Evolutionary conservation across 306 rosid species (phyloP), one percentile per base, ranked within the genome.

Genomic region (Quercus rubra): DNA sequence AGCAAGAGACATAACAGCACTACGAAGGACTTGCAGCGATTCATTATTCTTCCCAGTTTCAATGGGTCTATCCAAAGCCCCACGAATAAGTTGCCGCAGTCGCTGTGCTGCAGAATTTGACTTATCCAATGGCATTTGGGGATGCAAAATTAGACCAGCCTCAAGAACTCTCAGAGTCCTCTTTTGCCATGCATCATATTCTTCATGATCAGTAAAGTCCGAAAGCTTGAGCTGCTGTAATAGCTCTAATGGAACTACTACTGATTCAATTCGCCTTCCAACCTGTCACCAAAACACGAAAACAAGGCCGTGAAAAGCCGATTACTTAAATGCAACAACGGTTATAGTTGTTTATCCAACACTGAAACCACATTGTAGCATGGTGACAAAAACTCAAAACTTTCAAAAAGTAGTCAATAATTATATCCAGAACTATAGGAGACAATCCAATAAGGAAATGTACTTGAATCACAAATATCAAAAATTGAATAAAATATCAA

Each of bases 1-100:
- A 6, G 99, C 97, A 77, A 95, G 98, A 76, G 96, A 38, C 84
- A 79, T 88, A 31, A 91, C 98, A 77, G 99, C 96, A 74, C 88
- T 93, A 52, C 99, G 97, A 78, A 95, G 99, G 88, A 91, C 90
- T 87, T 95, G 99, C 97, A 93, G 80, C 20, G 98, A 76, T 84
- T 95, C 99, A 28, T 89, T 93, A 78, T 95, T 93, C 84, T 51
- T 92, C 78, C 99, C 98, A 1, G 98, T 92, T 79, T 93, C 99
- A 49, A 95, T 79, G 43, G 96, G 96, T 82, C 87, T 89, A 23
- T 90, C 96, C 83, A 90, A 69, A 62, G 99, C 97, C 59, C 92
- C 94, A 18, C 83, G 92, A 82, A 95, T 77, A 78, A 93, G 86
- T 81, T 95, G 96, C 68, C 89, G 86, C 81, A 95, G 81, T 38